Evolutionary conservation across 108 stramenopile species (phyloP), one percentile per base, ranked within the genome.

Genomic region (Craspedostauros australis): DNA sequence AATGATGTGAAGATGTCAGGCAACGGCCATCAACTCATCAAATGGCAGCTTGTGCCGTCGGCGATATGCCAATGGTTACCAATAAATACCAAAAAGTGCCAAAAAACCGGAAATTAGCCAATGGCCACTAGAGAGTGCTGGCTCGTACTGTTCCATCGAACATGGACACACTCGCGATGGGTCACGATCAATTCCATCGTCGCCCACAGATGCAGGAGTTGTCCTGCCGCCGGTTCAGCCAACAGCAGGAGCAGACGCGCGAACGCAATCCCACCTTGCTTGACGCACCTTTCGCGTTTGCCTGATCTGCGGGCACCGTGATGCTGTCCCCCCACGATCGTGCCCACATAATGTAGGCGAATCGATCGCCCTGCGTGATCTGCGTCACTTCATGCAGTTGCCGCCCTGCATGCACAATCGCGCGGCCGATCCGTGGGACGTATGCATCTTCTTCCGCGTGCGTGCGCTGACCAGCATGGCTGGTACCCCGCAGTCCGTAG

Each of bases 301-400:
- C 34, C 12, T 12, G 9, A 9, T 36, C 34, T 46, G n/a, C n/a
- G n/a, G n/a, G n/a, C n/a, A n/a, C n/a, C n/a, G n/a, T n/a, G n/a
- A n/a, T n/a, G 6, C 60, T 39, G 27, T 54, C 55, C 36, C 50
- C 45, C 80, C 85, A 91, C 0, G 77, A 77, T 29, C 89, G 65
- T 0, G 85, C 51, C 89, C 89, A 91, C 28, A 86, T 34, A 26
- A 91, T 80, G 2, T 69, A 62, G 7, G 89, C 85, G 70, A 77
- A 91, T 41, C 89, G 68, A 57, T 91, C 69, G 20, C 89, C 89
- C 9, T 54, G 28, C 3, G 70, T 70, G 4, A 91, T 78, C 25
- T 66, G 51, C 20, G 84, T 75, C 0, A 91, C 89, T 31, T 79
- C 75, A 62, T 91, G 89, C 21, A 87, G 57, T 48, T 85, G 81